Conservation (phyloP, 2,329 filamentous ascomycete species). For the Pseudogymnoascus sp. region DNA sequence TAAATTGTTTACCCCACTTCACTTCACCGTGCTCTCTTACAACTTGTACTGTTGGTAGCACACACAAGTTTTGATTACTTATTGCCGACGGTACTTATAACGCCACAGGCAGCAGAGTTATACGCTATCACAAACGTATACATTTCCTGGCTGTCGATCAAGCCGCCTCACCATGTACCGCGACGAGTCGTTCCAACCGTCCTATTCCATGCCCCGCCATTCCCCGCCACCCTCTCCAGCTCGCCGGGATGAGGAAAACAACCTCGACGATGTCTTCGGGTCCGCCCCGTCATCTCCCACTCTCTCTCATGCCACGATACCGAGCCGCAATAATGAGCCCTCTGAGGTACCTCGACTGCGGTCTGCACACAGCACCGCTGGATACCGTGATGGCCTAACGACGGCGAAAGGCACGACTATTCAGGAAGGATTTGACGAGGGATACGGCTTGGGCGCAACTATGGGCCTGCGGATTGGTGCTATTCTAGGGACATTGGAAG, state of each 20-base stretch:
- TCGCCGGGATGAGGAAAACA: slow-evolving; percentile 13
- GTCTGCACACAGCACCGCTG: slow-evolving; percentile 49
- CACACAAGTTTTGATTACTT: background rate
- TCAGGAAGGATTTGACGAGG: slow-evolving; percentile 86
- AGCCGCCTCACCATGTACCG: background rate
- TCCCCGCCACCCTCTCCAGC: background rate
- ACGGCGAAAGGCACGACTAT: slow-evolving; percentile 66
- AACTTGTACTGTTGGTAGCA: background rate
- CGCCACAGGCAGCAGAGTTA: background rate
- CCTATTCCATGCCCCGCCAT: background rate
- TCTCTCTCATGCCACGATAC: background rate
- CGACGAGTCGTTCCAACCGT: background rate
- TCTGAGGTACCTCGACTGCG: slow-evolving; percentile 3
- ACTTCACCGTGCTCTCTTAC: background rate
- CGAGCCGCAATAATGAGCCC: background rate
- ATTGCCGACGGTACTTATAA: background rate
- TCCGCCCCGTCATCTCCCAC: slow-evolving; percentile 25
- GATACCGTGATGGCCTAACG: slow-evolving; percentile 82
- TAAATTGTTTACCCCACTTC: slow-evolving; percentile 7
- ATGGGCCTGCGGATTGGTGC: slow-evolving; percentile 68
- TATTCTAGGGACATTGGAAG: slow-evolving; percentile 70
- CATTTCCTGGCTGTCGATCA: background rate
- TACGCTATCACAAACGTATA: background rate
- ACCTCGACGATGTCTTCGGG: slow-evolving; percentile 28
- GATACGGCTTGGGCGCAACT: slow-evolving; percentile 74